Evolutionary conservation across 441 rosid genomes (phyloP).

Genomic region (Manihot esculenta): DNA sequence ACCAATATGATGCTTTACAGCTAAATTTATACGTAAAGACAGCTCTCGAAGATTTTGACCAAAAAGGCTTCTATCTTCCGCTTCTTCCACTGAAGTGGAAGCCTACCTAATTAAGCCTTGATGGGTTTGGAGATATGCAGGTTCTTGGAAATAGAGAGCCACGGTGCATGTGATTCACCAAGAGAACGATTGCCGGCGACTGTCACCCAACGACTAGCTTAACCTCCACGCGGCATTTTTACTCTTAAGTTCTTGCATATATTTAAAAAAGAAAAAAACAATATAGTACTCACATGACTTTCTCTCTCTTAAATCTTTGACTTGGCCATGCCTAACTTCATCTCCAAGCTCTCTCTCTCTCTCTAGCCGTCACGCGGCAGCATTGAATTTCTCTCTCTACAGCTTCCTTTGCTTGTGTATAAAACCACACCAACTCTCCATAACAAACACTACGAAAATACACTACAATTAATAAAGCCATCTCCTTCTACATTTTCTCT

Average conservation of each 20-base stretch:
- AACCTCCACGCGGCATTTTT: slow-evolving; percentile 24
- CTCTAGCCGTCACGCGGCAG: slow-evolving; percentile 20
- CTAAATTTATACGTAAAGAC: too few species aligned
- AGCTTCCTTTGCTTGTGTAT: slow-evolving; percentile 8
- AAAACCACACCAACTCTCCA: not conserved
- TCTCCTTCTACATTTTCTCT: slow-evolving; percentile 5
- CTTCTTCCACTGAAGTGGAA: too few species aligned
- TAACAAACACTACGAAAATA: not conserved
- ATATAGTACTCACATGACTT: not conserved
- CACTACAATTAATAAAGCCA: not conserved
- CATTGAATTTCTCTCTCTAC: slow-evolving; percentile 7
- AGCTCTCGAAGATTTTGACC: too few species aligned
- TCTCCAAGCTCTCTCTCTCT: slow-evolving; percentile 19
- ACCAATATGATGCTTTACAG: too few species aligned
- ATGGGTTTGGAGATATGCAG: too few species aligned
- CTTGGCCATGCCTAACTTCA: slow-evolving; percentile 24
- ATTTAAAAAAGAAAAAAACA: too few species aligned
- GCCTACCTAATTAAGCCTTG: too few species aligned
- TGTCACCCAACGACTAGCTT: slow-evolving; percentile 22
- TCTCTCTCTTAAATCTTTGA: slow-evolving; percentile 20
- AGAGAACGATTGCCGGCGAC: slow-evolving; percentile 37
- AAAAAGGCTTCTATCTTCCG: too few species aligned
- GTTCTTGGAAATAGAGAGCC: not conserved
- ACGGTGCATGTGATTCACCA: slow-evolving; percentile 20
- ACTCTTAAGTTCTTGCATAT: not conserved